These are phyloP conservation scores for Apophysomyces variabilis DNA, from an alignment of 371 early-diverging fungal species.

Conservation along the genomic window DNA sequence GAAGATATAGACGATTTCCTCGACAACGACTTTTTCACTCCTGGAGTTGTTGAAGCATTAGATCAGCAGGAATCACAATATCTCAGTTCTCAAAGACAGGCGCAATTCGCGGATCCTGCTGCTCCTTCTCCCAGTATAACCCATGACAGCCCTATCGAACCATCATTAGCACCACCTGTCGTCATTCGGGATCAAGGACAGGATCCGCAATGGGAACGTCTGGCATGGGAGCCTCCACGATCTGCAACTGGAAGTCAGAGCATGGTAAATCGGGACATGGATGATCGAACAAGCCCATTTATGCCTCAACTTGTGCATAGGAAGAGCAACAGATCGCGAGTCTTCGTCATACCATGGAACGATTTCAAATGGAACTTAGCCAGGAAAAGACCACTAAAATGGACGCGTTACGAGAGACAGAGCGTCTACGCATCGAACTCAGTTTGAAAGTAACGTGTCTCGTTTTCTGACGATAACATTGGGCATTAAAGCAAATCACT, in stretches of 20 bases:
- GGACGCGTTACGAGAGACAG: neutral
- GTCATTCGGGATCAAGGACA: conserved; percentile 4
- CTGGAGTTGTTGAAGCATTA: conserved; percentile 12
- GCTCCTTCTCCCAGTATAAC: neutral
- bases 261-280: neutral
- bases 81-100: conserved; percentile 15
- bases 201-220: neutral
- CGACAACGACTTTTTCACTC: conserved; percentile 13
- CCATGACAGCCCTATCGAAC: neutral
- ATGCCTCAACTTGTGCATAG: neutral
- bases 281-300: neutral
- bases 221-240: neutral
- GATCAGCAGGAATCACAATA: conserved; percentile 15
- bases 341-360: neutral
- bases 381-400: neutral
- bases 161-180: conserved; percentile 4
- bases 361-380: neutral
- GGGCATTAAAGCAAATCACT: neutral
- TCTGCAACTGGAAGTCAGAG: too few relatives aligned
- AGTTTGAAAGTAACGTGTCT: neutral
- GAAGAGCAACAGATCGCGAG: neutral
- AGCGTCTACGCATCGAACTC: neutral
- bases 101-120: neutral
- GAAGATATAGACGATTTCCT: conserved; percentile 12
- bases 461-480: neutral